phyloP scores from a whole-genome alignment of 495 filamentous ascomycete genomes.

The Xylaria palmicola region DNA sequence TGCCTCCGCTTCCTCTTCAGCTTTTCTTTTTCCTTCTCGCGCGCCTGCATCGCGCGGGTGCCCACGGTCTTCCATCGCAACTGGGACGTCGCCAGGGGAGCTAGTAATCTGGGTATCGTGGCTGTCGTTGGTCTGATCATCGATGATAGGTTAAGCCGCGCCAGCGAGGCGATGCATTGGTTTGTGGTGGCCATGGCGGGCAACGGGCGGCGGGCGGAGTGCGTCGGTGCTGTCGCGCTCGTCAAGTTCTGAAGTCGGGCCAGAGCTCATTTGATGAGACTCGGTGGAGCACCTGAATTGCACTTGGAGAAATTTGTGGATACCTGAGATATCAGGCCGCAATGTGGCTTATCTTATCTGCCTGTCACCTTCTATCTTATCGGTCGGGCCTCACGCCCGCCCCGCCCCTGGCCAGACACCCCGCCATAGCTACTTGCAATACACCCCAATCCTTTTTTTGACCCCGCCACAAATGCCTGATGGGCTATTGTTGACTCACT shows the following conservation, averaged over 20 bases:
- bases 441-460: constrained; percentile 12
- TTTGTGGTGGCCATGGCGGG: constrained; percentile 42
- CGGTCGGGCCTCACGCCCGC: background rate
- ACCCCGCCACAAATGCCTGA: constrained; percentile 17
- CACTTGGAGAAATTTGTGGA: constrained; percentile 1
- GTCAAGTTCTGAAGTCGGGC: constrained; percentile 6
- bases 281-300: constrained; percentile 8
- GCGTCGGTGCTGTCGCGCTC: constrained; percentile 12
- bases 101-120: constrained; percentile 43
- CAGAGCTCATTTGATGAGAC: constrained; percentile 10
- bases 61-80: constrained; percentile 40
- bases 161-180: constrained; percentile 60
- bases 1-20: constrained; percentile 70
- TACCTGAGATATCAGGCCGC: constrained; percentile 12
- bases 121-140: constrained; percentile 31
- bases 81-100: constrained; percentile 34
- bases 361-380: constrained; percentile 3
- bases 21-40: constrained; percentile 53
- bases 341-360: constrained; percentile 6
- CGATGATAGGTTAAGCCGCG: constrained; percentile 46
- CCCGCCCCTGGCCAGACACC: background rate
- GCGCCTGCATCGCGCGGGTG: constrained; percentile 35
- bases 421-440: constrained; percentile 5
- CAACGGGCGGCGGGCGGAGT: background rate
- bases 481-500: constrained; percentile 13